phyloP scores from a whole-genome alignment of 371 early-diverging fungal species.

The Circinella minor region DNA sequence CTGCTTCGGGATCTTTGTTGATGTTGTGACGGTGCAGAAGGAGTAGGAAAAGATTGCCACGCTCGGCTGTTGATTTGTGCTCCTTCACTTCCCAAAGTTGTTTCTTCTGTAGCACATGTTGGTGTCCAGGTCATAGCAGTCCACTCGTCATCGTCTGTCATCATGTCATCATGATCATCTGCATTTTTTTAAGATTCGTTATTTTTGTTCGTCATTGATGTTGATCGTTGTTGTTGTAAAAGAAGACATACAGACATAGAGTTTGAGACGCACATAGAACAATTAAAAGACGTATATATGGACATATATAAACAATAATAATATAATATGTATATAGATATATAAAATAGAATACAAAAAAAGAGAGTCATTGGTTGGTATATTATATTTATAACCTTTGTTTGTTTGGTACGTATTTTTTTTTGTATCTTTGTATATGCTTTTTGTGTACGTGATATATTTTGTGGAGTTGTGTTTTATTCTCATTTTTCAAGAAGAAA shows the following conservation, averaged over 20 bases:
- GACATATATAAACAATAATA: background rate
- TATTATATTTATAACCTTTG: background rate
- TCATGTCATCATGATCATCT: constrained; percentile 4
- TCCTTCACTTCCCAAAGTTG: background rate
- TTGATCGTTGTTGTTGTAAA: background rate
- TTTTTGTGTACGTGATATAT: background rate
- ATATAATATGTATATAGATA: background rate
- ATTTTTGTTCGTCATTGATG: background rate
- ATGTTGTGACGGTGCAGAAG: background rate
- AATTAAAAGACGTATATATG: too few relatives aligned
- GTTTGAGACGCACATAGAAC: too few relatives aligned
- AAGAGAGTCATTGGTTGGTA: constrained; percentile 6
- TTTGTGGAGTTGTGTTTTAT: background rate
- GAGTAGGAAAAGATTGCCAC: background rate
- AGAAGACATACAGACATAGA: too few relatives aligned
- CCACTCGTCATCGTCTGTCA: constrained; percentile 7
- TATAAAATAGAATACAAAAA: constrained; percentile 1
- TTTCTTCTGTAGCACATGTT: background rate
- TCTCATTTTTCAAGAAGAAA: background rate
- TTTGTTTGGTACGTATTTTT: background rate
- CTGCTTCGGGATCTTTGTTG: constrained; percentile 1
- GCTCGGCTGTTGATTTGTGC: background rate
- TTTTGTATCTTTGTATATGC: background rate
- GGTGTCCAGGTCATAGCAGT: constrained; percentile 4
- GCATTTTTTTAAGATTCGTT: background rate